Evolutionary conservation across 2,329 filamentous ascomycete genomes (phyloP).

Genomic region (Colletotrichum sublineola): DNA sequence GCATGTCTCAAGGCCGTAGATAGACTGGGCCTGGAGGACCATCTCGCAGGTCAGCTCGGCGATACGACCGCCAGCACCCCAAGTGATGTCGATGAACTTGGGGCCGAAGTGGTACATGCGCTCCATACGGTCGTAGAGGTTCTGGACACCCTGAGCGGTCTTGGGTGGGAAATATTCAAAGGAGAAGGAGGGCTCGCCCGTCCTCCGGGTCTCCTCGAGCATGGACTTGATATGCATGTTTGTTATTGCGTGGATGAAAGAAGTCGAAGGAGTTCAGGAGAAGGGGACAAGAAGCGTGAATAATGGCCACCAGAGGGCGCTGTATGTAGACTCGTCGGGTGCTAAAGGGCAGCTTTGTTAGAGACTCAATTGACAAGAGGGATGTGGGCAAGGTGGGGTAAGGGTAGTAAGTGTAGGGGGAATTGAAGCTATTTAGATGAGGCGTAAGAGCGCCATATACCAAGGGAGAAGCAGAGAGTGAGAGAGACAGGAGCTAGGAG

Average conservation of each 20-base stretch:
- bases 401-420: not conserved
- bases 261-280: conserved; percentile 13
- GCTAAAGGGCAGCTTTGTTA: conserved; percentile 9
- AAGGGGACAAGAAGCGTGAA: not conserved
- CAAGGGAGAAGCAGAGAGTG: not conserved
- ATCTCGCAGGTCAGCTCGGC: conserved; percentile 97
- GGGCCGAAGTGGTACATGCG: conserved; percentile 96
- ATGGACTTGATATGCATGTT: conserved; percentile 97
- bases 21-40: conserved; percentile 94
- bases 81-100: conserved; percentile 97
- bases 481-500: not conserved
- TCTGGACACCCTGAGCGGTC: conserved; percentile 97
- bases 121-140: conserved; percentile 99
- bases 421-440: conserved; percentile 29
- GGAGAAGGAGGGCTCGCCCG: conserved; percentile 89
- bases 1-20: conserved; percentile 96
- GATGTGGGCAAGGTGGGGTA: not conserved
- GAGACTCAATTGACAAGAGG: conserved; percentile 30
- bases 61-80: conserved; percentile 93
- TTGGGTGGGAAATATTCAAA: conserved; percentile 99
- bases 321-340: conserved; percentile 26
- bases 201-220: conserved; percentile 83
- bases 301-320: conserved; percentile 27
- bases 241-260: conserved; percentile 2
- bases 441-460: not conserved